Percentiles rank a stretch among this genome's conserved stretches.
Evolutionary conservation across 768 basidiomycete genomes (phyloP).

Genomic region (Boletus coccyginus): DNA sequence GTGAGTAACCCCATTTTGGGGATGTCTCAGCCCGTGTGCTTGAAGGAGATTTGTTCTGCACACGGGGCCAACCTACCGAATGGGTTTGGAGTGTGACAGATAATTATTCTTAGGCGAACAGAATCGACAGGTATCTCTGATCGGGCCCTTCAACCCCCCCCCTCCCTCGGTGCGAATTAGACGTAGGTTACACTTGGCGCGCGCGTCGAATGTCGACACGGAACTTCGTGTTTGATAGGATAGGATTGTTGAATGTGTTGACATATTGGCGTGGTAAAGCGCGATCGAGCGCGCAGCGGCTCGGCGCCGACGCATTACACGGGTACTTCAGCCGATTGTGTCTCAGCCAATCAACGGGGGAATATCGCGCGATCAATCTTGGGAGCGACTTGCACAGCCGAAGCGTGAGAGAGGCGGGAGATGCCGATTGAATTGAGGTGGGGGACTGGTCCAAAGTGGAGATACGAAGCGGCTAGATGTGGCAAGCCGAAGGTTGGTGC

Average conservation of each 20-base stretch:
- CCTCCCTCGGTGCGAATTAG: constrained; percentile 4
- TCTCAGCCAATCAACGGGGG: constrained; percentile 12
- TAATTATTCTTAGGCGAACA: constrained; percentile 4
- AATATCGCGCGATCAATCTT: constrained; percentile 22
- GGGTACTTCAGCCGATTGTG: constrained; percentile 8
- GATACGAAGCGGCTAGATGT: constrained; percentile 20
- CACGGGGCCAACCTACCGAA: constrained; percentile 22
- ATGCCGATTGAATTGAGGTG: constrained; percentile 30
- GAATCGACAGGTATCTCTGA: neutral
- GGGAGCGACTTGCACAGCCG: constrained; percentile 25
- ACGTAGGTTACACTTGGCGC: constrained; percentile 11
- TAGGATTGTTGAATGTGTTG: neutral
- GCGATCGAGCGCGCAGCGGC: constrained; percentile 1
- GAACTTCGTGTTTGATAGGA: neutral
- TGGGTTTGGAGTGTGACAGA: constrained; percentile 11
- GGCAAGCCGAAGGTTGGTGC: constrained; percentile 8
- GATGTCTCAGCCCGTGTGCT: constrained; percentile 2
- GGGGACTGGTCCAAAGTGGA: constrained; percentile 12
- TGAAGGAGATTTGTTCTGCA: neutral
- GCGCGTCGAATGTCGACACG: constrained; percentile 3
- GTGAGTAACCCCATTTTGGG: neutral
- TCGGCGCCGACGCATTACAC: neutral
- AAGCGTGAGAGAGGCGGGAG: constrained; percentile 27
- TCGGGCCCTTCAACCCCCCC: constrained; percentile 11
- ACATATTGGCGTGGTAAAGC: constrained; percentile 15